Percentiles rank a stretch among this genome's conserved stretches.
phyloP scores from a whole-genome alignment of 2,329 filamentous ascomycete species.

The Scedosporium dehoogii region DNA sequence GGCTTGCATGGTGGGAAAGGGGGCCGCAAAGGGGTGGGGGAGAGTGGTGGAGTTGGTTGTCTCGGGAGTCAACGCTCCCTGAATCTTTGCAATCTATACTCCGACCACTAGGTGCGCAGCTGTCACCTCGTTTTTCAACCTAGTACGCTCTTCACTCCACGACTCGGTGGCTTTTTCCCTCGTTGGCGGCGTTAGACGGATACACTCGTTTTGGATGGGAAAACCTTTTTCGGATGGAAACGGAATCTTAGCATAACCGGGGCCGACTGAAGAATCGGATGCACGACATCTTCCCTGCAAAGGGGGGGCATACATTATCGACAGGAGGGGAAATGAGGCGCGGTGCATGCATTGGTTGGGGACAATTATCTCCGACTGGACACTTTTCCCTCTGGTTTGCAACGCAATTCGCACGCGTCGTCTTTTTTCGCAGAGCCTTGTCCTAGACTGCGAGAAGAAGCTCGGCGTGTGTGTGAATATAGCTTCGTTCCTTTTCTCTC shows the following conservation, averaged over 20 bases:
- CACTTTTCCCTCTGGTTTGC: background rate
- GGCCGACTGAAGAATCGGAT: background rate
- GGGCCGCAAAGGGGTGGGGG: background rate
- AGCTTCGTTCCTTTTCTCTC: no score
- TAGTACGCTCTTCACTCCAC: background rate
- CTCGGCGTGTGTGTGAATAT: background rate
- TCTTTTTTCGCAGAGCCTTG: background rate
- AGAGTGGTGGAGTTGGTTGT: background rate
- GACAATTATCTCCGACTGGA: background rate
- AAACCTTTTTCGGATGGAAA: background rate
- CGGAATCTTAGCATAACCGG: background rate
- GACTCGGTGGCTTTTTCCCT: background rate
- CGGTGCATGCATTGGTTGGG: background rate
- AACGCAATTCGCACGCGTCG: background rate
- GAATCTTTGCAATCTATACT: no score
- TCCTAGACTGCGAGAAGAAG: background rate
- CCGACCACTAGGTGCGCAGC: no score
- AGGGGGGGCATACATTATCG: background rate
- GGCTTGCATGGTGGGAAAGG: background rate
- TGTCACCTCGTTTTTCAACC: no score
- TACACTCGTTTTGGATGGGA: background rate
- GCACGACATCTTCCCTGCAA: background rate
- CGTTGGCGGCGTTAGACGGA: background rate
- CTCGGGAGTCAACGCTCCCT: background rate
- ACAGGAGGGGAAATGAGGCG: background rate